Base-by-base conservation (phyloP, 345 rosid species). In the Salix caprea region DNA sequence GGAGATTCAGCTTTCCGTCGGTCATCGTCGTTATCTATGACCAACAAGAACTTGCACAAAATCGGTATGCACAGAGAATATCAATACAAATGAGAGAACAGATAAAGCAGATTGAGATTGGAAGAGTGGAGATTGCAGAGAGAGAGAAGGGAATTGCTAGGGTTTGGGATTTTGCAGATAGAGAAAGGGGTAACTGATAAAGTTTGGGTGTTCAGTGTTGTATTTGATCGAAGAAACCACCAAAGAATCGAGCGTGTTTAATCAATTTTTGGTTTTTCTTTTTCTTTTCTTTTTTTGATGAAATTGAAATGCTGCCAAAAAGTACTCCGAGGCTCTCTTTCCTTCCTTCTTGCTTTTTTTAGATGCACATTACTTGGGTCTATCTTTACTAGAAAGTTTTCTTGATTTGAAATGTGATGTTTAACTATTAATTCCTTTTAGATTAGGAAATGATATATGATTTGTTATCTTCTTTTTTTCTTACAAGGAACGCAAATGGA, bases 1-100 rank as follows among this genome's bases (percentile, higher is more conserved):
- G 77, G 19, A 82, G 79, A 62, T 56, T 72, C 62, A 78, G 75
- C 70, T 78, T 82, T 32, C 54, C 65, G 72, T 78, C 79, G 56
- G 77, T 77, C 86, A 77, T 80, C 61, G 65, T 37, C 50, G 78
- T 18, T 14, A 40, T 10, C 23, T 50, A 66, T 36, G 6, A 70
- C 50, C 58, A 70, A 2, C 73, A 69, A 54, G 48, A 69, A 56
- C 44, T 56, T n/a, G 61, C 26, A n/a, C 61, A n/a, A 9, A 56
- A n/a, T 56, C 62, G 62, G 62, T n/a, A 10, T n/a, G 28, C 62
- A 56, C 24, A 56, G 62, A 56, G 4, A 40, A 11, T 23, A 56
- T 46, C 23, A 56, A 56, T 56, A 56, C 62, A 56, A 23, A 56
- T 4, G 24, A n/a, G 28, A 23, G 11, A 10, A n/a, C 26, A 8